Conservation (phyloP, 116 monocot species). For the Cymodocea nodosa region DNA sequence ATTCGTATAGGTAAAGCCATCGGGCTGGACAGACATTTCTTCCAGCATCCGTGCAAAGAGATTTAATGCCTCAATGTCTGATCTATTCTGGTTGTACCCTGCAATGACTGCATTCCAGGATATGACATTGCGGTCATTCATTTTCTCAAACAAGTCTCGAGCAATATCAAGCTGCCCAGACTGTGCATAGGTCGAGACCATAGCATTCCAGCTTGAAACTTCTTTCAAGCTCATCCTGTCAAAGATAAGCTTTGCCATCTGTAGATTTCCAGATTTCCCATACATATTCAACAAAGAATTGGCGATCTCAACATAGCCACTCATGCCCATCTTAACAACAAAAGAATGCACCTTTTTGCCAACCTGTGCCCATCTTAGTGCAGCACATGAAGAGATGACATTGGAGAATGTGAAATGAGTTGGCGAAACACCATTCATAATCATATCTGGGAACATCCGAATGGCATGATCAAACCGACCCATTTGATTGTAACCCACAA, state of each 20-base stretch:
- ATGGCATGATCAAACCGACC: slow-evolving; percentile 37
- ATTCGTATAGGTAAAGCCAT: slow-evolving; percentile 64
- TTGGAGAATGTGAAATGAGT: slow-evolving; percentile 80
- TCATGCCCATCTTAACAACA: slow-evolving; percentile 66
- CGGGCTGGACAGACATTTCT: slow-evolving; percentile 26
- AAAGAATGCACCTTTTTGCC: slow-evolving; percentile 75
- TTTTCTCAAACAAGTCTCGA: slow-evolving; percentile 35
- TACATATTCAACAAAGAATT: slow-evolving; percentile 85
- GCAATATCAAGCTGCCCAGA: slow-evolving; percentile 48
- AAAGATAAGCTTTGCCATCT: slow-evolving; percentile 44
- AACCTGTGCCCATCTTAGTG: slow-evolving; percentile 5
- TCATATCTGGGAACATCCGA: slow-evolving; percentile 38
- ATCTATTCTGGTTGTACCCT: slow-evolving; percentile 70
- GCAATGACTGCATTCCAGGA: slow-evolving; percentile 87
- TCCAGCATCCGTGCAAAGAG: slow-evolving; percentile 62
- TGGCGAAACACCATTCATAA: slow-evolving; percentile 23
- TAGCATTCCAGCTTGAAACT: slow-evolving; percentile 63
- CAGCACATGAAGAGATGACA: slow-evolving; percentile 52
- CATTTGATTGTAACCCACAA: slow-evolving; percentile 48
- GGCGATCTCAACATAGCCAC: slow-evolving; percentile 37
- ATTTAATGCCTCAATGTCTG: slow-evolving; percentile 37
- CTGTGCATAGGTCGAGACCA: slow-evolving; percentile 55
- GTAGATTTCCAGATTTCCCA: slow-evolving; percentile 40
- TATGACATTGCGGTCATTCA: slow-evolving; percentile 44
- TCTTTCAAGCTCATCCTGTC: slow-evolving; percentile 51